Conservation (phyloP, 345 rosid species). For the Hibiscus trionum region DNA sequence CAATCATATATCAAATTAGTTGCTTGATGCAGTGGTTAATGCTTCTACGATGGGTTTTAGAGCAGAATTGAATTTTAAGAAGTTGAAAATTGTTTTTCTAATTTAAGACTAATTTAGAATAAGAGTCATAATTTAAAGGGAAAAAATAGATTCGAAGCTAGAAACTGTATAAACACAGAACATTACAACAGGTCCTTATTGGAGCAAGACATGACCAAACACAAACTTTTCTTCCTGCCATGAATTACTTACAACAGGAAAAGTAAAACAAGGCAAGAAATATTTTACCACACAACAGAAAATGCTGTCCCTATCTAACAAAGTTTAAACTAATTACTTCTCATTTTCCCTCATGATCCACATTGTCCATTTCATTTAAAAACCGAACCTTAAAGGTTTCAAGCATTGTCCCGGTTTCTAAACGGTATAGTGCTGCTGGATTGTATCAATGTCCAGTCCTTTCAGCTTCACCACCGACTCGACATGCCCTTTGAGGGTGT, state of each 20-base stretch:
- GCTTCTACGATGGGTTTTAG: too few relatives aligned
- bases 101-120: too few relatives aligned
- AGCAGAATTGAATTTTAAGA: too few relatives aligned
- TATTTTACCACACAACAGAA: conserved; percentile 9
- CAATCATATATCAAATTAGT: too few relatives aligned
- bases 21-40: too few relatives aligned
- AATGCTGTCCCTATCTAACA: conserved; percentile 14
- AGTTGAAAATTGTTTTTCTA: neutral
- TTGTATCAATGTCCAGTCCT: neutral
- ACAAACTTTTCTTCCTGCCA: conserved; percentile 15
- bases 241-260: conserved; percentile 4
- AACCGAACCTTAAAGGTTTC: conserved; percentile 4
- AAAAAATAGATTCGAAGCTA: neutral
- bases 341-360: neutral
- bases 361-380: neutral
- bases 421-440: conserved; percentile 77
- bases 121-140: neutral
- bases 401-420: conserved; percentile 15
- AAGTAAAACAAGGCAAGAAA: conserved; percentile 7
- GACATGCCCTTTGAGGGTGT: neutral
- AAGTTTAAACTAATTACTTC: conserved; percentile 6
- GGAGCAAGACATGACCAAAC: neutral
- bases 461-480: neutral
- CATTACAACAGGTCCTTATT: conserved; percentile 10
- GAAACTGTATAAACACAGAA: conserved; percentile 5